Percentiles rank a stretch among this genome's conserved stretches.
These are phyloP conservation scores for Rhexocercosporidium sp. DNA, from an alignment of 2,329 filamentous ascomycete species.

Conservation along the genomic window DNA sequence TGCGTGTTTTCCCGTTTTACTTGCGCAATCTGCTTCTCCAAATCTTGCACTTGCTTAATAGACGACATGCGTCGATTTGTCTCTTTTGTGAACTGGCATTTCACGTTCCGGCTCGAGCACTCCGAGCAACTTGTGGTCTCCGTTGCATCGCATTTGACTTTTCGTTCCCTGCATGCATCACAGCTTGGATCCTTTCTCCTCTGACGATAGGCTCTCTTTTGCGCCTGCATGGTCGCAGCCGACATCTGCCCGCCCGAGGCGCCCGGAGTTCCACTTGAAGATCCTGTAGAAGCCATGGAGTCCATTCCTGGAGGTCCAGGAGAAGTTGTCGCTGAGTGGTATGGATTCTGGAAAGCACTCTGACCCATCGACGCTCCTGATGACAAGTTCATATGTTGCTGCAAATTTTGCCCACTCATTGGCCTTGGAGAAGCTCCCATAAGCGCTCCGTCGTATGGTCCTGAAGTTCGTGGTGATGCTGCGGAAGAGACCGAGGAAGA, in stretches of 20 bases:
- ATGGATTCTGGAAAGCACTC: constrained; percentile 39
- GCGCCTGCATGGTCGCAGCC: constrained; percentile 65
- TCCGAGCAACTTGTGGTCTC: constrained; percentile 97
- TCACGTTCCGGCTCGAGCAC: constrained; percentile 94
- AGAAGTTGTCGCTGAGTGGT: constrained; percentile 38
- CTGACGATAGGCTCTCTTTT: constrained; percentile 94
- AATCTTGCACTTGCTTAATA: constrained; percentile 97
- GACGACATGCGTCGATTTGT: constrained; percentile 98
- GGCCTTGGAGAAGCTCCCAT: constrained; percentile 58
- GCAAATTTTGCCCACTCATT: constrained; percentile 51
- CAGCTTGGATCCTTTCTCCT: constrained; percentile 95
- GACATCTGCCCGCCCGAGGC: constrained; percentile 43
- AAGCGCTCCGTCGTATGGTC: constrained; percentile 57
- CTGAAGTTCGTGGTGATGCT: constrained; percentile 60
- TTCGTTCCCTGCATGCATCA: constrained; percentile 89
- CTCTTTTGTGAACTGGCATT: constrained; percentile 99
- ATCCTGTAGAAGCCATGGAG: constrained; percentile 64
- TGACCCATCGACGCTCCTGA: constrained; percentile 49
- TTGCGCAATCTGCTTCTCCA: constrained; percentile 87
- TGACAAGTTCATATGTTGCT: constrained; percentile 60
- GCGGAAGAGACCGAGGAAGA: constrained; percentile 68
- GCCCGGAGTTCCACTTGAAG: constrained; percentile 60
- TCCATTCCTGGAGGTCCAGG: constrained; percentile 56
- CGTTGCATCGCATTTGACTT: constrained; percentile 92
- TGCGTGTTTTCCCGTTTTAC: constrained; percentile 81